Percentiles rank a stretch among this genome's conserved stretches.
Conservation (phyloP, 108 stramenopile species). For the Nannochloropsis gaditana region DNA sequence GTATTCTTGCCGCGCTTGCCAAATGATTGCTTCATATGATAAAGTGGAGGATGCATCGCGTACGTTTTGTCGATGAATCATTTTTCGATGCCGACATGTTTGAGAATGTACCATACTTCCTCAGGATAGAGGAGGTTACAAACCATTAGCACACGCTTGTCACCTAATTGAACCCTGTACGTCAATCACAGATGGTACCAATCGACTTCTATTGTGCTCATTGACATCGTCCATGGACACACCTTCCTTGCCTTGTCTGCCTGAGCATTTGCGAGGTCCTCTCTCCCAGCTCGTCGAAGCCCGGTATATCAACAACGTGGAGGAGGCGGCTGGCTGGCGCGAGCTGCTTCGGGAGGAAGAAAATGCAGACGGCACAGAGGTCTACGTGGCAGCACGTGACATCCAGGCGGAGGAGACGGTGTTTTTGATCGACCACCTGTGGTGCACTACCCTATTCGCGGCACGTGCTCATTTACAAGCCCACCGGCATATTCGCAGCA, state of each 20-base stretch:
- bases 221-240: neutral
- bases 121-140: no score
- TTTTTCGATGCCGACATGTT: no score
- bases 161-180: no score
- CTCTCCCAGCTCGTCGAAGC: slow-evolving; percentile 7
- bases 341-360: neutral
- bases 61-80: no score
- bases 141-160: no score
- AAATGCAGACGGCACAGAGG: neutral
- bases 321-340: neutral
- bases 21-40: no score
- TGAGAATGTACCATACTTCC: no score
- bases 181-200: no score
- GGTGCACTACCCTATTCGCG: neutral
- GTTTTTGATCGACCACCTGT: neutral
- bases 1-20: no score
- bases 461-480: neutral
- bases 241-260: neutral
- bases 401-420: slow-evolving; percentile 8
- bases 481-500: neutral
- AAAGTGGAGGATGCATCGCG: no score
- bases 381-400: neutral
- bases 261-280: neutral
- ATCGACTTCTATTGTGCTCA: no score
- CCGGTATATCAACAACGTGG: neutral